Conservation (phyloP, 495 filamentous ascomycete species). For the Penicillium pulvis region DNA sequence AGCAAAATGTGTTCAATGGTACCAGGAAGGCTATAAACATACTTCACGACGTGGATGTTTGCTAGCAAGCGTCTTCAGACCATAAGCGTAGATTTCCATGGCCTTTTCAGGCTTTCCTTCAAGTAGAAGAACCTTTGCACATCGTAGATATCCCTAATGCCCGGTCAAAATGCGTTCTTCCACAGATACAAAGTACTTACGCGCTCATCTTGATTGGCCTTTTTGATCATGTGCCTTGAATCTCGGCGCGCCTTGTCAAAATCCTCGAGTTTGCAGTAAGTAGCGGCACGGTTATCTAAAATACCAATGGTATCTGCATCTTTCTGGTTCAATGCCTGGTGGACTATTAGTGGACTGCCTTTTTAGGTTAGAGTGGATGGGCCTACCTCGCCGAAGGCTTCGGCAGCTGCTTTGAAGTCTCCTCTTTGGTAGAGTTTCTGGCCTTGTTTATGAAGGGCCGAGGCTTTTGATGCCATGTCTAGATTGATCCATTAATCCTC, state of each 20-base stretch:
- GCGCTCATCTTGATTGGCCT: slow-evolving; percentile 48
- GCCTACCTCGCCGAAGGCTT: slow-evolving; percentile 46
- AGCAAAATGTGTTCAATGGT: not conserved
- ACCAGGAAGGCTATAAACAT: slow-evolving; percentile 7
- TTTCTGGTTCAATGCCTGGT: slow-evolving; percentile 39
- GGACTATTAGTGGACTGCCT: slow-evolving; percentile 12
- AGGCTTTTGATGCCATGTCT: slow-evolving; percentile 11
- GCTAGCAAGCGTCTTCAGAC: slow-evolving; percentile 49
- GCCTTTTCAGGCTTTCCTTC: slow-evolving; percentile 56
- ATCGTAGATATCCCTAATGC: slow-evolving; percentile 63
- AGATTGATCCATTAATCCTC: not conserved
- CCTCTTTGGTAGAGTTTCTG: slow-evolving; percentile 45
- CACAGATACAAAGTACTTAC: slow-evolving; percentile 31
- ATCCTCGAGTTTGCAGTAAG: slow-evolving; percentile 58
- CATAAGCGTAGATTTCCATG: slow-evolving; percentile 62
- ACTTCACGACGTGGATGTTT: slow-evolving; percentile 50
- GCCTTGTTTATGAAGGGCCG: slow-evolving; percentile 34
- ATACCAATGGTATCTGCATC: slow-evolving; percentile 41
- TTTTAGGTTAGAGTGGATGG: slow-evolving; percentile 19
- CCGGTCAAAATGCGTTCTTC: not conserved
- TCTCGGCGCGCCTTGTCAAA: slow-evolving; percentile 58
- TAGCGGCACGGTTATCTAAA: slow-evolving; percentile 63
- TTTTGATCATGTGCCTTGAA: slow-evolving; percentile 59
- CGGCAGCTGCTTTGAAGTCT: slow-evolving; percentile 42
- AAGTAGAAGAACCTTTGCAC: slow-evolving; percentile 60